These are phyloP conservation scores for Paraphoma sp. DNA, from an alignment of 2,329 filamentous ascomycete genomes.

Conservation along the genomic window DNA sequence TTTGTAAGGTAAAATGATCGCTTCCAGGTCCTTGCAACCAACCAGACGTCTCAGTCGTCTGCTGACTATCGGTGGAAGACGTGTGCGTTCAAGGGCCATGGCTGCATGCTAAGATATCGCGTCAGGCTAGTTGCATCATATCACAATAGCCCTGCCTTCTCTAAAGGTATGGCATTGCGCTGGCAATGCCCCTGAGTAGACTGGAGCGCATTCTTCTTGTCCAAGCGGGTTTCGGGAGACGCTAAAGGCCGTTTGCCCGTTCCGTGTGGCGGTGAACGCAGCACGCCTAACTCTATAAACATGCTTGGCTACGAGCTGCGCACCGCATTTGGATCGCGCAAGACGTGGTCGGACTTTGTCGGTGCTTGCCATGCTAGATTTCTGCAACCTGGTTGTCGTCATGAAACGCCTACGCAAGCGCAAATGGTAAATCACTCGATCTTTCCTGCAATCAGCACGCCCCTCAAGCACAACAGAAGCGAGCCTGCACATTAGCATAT, in stretches of 20 bases:
- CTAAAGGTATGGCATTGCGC: neutral
- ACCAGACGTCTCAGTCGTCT: neutral
- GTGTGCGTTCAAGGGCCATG: conserved; percentile 10
- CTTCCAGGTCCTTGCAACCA: conserved; percentile 3
- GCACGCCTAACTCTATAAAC: neutral
- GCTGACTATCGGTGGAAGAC: conserved; percentile 5
- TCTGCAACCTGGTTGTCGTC: conserved; percentile 11
- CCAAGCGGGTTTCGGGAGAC: neutral
- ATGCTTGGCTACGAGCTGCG: conserved; percentile 1
- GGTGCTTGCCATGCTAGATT: conserved; percentile 1
- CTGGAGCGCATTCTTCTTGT: neutral
- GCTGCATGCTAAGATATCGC: conserved; percentile 8
- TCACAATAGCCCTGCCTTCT: neutral
- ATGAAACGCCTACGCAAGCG: conserved; percentile 26
- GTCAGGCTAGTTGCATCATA: neutral
- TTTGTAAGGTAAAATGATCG: conserved; percentile 1
- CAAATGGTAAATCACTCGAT: conserved; percentile 6
- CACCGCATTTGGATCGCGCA: neutral
- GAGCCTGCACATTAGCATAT: conserved; percentile 5
- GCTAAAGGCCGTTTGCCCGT: neutral
- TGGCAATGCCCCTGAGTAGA: neutral
- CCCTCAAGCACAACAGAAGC: conserved; percentile 4
- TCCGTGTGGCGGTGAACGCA: conserved; percentile 5
- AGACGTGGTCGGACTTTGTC: neutral
- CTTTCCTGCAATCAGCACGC: conserved; percentile 8